Evolutionary conservation across 345 rosid genomes (phyloP), one percentile per base, ranked within the genome.

Genomic region (Salix purpurea): DNA sequence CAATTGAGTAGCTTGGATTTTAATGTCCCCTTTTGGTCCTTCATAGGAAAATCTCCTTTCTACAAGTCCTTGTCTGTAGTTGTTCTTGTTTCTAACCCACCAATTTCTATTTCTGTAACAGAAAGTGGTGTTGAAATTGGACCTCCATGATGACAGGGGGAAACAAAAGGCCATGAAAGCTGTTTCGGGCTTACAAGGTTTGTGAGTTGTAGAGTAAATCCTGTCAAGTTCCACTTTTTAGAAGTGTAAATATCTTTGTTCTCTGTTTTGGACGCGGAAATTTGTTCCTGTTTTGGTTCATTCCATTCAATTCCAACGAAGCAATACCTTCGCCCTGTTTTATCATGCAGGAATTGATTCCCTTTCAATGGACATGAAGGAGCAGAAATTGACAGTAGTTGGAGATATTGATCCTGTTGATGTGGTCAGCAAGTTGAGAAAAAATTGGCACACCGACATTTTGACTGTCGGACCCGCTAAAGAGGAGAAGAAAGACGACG

Each of bases 111-210:
- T 70, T 78, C 64, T 61, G 13, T 34, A 72, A 74, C 88, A 94
- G 97, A 94, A 90, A 85, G 76, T 90, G 69, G 91, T 90, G 1
- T 61, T 91, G 87, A 89, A 82, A 79, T 62, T 91, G 76, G 78
- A 84, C 69, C 73, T 89, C 37, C 84, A 84, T 28, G 91, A 85
- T 65, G 88, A 89, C 56, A 86, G 67, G 81, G 84, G 71, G 2
- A 92, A 85, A 77, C 82, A 83, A 34, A 90, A 80, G 78, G 89
- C 90, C 71, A 75, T 94, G 80, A 81, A 80, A 58, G 67, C 87
- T 6, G 94, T 90, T 68, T 84, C 91, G 32, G 26, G 73, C 48
- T 78, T 86, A 44, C 18, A 80, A 77, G 96, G 97, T 94, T 42
- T 5, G 23, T 36, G 2, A 24, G 26, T 70, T 9, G 11, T 3